Conservation (phyloP, 495 filamentous ascomycete species). For the Penicillium herquei region DNA sequence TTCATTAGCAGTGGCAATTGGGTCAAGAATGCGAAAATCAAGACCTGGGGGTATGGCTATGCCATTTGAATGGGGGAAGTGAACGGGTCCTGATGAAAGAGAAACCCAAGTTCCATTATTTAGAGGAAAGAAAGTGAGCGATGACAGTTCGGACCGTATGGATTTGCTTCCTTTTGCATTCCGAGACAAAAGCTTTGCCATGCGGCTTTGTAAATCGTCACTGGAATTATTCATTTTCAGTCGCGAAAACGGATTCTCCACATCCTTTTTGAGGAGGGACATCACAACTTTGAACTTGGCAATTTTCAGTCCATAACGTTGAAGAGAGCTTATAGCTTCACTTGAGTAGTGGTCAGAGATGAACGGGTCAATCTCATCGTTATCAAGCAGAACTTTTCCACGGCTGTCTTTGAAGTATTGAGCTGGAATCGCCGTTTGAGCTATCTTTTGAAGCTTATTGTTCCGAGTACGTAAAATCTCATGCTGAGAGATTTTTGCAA, state of each 20-base stretch:
- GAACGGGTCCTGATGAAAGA: not conserved
- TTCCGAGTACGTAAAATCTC: not conserved
- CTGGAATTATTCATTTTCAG: not conserved
- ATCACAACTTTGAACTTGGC: not conserved
- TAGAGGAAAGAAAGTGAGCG: not conserved
- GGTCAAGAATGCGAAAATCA: not conserved
- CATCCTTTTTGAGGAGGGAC: not conserved
- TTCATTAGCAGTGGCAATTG: not conserved
- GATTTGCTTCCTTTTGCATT: not conserved
- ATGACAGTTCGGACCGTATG: not conserved
- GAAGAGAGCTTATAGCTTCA: not conserved
- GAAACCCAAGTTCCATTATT: not conserved
- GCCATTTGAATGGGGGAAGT: slow-evolving; percentile 9
- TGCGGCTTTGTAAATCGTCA: not conserved
- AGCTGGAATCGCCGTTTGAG: not conserved
- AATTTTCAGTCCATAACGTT: not conserved
- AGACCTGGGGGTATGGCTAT: not conserved
- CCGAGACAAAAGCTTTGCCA: not conserved
- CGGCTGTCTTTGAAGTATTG: not conserved
- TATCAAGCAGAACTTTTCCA: not conserved
- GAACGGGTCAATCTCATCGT: not conserved
- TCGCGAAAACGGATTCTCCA: not conserved
- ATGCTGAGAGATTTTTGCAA: not conserved
- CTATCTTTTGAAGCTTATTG: not conserved
- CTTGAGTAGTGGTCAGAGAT: not conserved